Percentiles rank a stretch among this genome's conserved stretches.
Conservation (phyloP, 768 basidiomycete genomes). For the Pulveroboletus ravenelii region DNA sequence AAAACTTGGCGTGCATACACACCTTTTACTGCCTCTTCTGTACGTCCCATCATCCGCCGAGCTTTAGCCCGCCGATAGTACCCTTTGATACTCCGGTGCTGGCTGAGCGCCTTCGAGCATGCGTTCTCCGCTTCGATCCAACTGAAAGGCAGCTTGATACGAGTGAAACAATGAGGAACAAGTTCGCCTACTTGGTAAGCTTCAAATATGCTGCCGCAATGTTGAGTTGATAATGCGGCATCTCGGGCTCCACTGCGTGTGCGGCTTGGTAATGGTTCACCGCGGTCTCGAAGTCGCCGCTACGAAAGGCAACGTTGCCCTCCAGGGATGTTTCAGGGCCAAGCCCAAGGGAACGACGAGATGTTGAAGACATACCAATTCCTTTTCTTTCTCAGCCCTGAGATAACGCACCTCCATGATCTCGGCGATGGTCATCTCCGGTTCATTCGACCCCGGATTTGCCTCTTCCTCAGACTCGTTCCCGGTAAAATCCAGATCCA, state of each 20-base stretch:
- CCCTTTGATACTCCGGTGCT: constrained; percentile 66
- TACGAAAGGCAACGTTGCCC: constrained; percentile 69
- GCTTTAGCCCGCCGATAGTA: constrained; percentile 68
- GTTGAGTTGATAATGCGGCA: constrained; percentile 74
- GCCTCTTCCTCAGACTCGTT: constrained; percentile 48
- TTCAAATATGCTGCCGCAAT: constrained; percentile 73
- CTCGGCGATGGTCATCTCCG: constrained; percentile 61
- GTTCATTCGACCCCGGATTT: constrained; percentile 31
- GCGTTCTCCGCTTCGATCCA: constrained; percentile 72
- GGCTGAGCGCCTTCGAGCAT: constrained; percentile 58
- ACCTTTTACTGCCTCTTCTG: constrained; percentile 62
- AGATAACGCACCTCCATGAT: constrained; percentile 73
- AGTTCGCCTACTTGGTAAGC: constrained; percentile 52
- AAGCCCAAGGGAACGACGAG: neutral
- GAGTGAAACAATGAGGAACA: constrained; percentile 3
- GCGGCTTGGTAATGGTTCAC: constrained; percentile 57
- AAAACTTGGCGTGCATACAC: neutral
- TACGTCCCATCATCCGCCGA: constrained; percentile 51
- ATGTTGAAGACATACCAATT: constrained; percentile 41
- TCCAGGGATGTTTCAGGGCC: constrained; percentile 25
- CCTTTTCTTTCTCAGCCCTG: constrained; percentile 67
- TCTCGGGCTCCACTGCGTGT: constrained; percentile 60
- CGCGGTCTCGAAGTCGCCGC: constrained; percentile 52
- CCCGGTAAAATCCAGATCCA: constrained; percentile 61
- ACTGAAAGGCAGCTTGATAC: constrained; percentile 34